Evolutionary conservation across 2,329 filamentous ascomycete species (phyloP).

Genomic region (Ophiostoma perfectum): DNA sequence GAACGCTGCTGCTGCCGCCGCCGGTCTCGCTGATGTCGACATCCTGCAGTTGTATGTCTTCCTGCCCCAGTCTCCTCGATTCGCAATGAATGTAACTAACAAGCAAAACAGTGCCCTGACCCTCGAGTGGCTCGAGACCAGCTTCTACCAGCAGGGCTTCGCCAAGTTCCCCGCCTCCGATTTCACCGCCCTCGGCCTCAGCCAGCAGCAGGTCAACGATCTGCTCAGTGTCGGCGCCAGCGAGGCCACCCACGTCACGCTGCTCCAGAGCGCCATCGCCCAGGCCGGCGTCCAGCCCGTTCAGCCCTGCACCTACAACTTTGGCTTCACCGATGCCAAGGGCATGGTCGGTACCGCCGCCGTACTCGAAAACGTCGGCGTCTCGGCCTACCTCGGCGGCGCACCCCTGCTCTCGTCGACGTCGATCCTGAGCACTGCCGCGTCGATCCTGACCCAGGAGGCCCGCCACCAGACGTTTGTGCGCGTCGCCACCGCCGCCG

Average conservation of each 20-base stretch:
- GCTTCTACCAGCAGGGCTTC: conserved; percentile 68
- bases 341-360: conserved; percentile 64
- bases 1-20: conserved; percentile 42
- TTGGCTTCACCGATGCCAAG: conserved; percentile 59
- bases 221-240: conserved; percentile 57
- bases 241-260: conserved; percentile 57
- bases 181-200: conserved; percentile 59
- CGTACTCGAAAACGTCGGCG: conserved; percentile 66
- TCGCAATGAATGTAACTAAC: not conserved
- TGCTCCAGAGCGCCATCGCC: conserved; percentile 56
- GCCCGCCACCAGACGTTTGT: conserved; percentile 69
- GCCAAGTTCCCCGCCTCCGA: conserved; percentile 58
- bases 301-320: conserved; percentile 66
- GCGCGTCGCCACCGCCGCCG: conserved; percentile 52
- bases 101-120: conserved; percentile 54
- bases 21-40: conserved; percentile 48
- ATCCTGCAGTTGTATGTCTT: conserved; percentile 54
- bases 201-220: conserved; percentile 49
- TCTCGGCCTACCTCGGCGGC: conserved; percentile 69
- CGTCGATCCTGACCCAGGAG: conserved; percentile 67
- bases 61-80: too few relatives aligned
- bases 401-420: conserved; percentile 58
- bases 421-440: conserved; percentile 60
- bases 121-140: conserved; percentile 67
- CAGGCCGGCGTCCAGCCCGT: conserved; percentile 60